phyloP scores from a whole-genome alignment of 306 rosid species.

The Phaseolus lunatus region DNA sequence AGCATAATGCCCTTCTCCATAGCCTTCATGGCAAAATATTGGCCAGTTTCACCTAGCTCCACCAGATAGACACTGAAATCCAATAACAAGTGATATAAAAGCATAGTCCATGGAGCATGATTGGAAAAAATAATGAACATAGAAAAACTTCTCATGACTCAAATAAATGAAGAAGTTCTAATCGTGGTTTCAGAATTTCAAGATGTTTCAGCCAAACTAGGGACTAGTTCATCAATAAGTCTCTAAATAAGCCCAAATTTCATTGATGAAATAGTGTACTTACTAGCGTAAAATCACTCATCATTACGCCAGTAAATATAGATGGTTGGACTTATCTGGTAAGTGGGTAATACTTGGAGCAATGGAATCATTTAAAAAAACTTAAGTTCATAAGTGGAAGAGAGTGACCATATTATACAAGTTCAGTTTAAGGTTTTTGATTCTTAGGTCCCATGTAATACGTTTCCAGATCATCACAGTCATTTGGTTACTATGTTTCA shows the following conservation, averaged over 20 bases:
- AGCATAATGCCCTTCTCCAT: conserved; percentile 91
- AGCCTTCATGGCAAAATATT: conserved; percentile 87
- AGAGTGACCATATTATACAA: background rate
- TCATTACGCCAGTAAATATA: too few species aligned
- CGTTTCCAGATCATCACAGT: background rate
- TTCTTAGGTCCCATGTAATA: background rate
- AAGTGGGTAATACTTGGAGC: background rate
- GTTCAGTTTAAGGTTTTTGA: background rate
- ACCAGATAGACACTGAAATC: conserved; percentile 78
- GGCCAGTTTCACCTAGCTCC: conserved; percentile 73
- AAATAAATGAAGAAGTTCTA: conserved; percentile 12
- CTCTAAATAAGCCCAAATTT: conserved; percentile 11
- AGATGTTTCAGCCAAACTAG: conserved; percentile 8
- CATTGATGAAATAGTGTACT: too few species aligned
- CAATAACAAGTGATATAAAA: conserved; percentile 15
- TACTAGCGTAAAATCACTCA: too few species aligned
- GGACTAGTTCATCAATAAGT: background rate
- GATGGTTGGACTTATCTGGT: background rate
- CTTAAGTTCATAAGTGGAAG: background rate
- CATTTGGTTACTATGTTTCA: conserved; percentile 24
- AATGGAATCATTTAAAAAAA: conserved; percentile 3
- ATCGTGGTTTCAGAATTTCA: conserved; percentile 15
- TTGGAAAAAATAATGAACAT: background rate
- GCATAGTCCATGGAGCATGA: conserved; percentile 6
- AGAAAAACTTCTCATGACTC: conserved; percentile 15